A percentile compares a stretch with the other conserved stretches of the same genome.
These are phyloP conservation scores for Anthracocystis walkeri DNA, from an alignment of 1,284 basidiomycete species.

Conservation along the genomic window DNA sequence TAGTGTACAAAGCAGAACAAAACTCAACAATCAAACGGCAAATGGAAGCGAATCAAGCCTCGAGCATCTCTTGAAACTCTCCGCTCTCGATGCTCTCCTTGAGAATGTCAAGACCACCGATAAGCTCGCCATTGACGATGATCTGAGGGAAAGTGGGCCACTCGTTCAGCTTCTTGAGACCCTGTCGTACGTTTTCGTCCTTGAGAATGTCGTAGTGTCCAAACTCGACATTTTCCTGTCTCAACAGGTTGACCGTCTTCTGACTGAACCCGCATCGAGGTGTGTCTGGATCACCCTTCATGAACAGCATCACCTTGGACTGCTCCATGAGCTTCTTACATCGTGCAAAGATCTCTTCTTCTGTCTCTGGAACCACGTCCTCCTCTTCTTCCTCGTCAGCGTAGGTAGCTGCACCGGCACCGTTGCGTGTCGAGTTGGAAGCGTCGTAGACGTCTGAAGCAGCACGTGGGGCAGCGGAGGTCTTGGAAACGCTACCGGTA, in stretches of 20 bases:
- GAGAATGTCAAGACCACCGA: constrained; percentile 75
- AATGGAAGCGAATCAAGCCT: constrained; percentile 22
- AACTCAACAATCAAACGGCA: not conserved
- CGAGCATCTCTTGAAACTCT: constrained; percentile 77
- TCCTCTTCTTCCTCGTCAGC: constrained; percentile 49
- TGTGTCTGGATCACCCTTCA: constrained; percentile 90
- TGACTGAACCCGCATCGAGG: constrained; percentile 81
- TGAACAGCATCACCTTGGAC: constrained; percentile 85
- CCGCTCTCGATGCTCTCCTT: constrained; percentile 72
- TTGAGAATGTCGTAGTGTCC: constrained; percentile 82
- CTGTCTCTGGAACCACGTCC: constrained; percentile 72
- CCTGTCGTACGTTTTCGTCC: constrained; percentile 78
- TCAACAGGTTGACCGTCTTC: constrained; percentile 77
- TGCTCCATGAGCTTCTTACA: constrained; percentile 78
- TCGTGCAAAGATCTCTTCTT: constrained; percentile 77
- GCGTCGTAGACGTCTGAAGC: constrained; percentile 55
- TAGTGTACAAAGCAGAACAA: constrained; percentile 36
- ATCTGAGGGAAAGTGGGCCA: constrained; percentile 82
- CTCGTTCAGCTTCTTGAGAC: constrained; percentile 85
- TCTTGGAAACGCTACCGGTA: constrained; percentile 54
- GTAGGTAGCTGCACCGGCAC: constrained; percentile 15
- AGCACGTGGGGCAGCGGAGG: constrained; percentile 54
- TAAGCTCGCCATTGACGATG: constrained; percentile 78
- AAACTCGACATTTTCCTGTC: constrained; percentile 77
- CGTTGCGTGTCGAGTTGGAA: constrained; percentile 26